A percentile compares a stretch with the other conserved stretches of the same genome.
These are phyloP conservation scores for Mycena crocata DNA, from an alignment of 768 basidiomycete genomes.

Conservation along the genomic window DNA sequence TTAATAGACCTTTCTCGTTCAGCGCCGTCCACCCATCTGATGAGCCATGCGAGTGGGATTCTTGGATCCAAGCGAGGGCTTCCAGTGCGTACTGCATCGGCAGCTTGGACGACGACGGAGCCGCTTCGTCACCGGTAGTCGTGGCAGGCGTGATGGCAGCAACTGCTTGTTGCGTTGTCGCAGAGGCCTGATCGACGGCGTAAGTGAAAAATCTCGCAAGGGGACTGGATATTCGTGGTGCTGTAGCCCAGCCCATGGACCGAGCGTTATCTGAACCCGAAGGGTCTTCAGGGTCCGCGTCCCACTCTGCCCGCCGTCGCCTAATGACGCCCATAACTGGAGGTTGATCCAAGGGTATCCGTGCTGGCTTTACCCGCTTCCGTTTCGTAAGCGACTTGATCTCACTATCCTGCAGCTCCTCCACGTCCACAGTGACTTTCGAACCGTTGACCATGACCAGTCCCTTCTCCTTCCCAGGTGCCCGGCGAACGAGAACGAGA, in stretches of 20 bases:
- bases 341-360: slow-evolving; percentile 95
- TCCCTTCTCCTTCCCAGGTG: slow-evolving; percentile 83
- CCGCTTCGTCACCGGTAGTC: slow-evolving; percentile 50
- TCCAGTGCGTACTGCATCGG: slow-evolving; percentile 88
- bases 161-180: slow-evolving; percentile 81
- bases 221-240: slow-evolving; percentile 77
- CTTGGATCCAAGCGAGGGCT: slow-evolving; percentile 83
- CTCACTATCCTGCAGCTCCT: slow-evolving; percentile 89
- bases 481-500: slow-evolving; percentile 78
- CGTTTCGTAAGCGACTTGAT: slow-evolving; percentile 84
- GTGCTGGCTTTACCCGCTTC: slow-evolving; percentile 86
- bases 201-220: slow-evolving; percentile 78
- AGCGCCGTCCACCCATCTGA: slow-evolving; percentile 80
- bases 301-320: slow-evolving; percentile 79
- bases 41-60: slow-evolving; percentile 69
- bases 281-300: slow-evolving; percentile 57
- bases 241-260: slow-evolving; percentile 60
- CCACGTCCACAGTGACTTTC: slow-evolving; percentile 85
- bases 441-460: slow-evolving; percentile 91
- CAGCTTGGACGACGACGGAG: slow-evolving; percentile 66
- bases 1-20: slow-evolving; percentile 78
- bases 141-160: slow-evolving; percentile 77
- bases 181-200: slow-evolving; percentile 79
- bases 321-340: slow-evolving; percentile 81
- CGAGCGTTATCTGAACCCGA: slow-evolving; percentile 33